Evolutionary conservation across 805 yeast genomes (phyloP), one percentile per base, ranked within the genome.

Genomic region (Torulaspora delbrueckii): DNA sequence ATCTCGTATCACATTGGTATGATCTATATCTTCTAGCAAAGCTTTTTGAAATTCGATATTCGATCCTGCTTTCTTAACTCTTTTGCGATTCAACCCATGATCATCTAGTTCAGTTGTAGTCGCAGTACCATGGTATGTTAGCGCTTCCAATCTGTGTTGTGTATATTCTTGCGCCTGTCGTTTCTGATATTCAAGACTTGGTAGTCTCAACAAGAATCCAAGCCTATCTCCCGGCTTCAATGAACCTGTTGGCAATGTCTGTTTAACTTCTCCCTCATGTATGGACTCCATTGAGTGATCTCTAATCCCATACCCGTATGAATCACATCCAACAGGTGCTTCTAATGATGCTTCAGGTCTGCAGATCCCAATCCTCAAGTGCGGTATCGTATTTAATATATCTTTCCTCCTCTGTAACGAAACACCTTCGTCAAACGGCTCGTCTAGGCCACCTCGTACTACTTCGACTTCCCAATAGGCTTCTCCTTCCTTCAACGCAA

Each of bases 281-380:
- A 93, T 73, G 24, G 77, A 78, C 53, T 86, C 85, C 2, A 95
- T 90, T 5, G 75, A 73, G 30, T 76, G 74, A 66, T 91, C 97
- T 48, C 97, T 73, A 2, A 93, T 59, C 2, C 96, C 97, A 64
- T 93, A 91, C 0, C 96, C 91, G 67, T 89, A 93, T 0, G 89
- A 91, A 65, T 93, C 98, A 57, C 79, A 87, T 2, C 99, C 99
- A 5, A 90, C 93, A 0, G 99, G 98, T 0, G 95, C 96, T 55
- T 91, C 97, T 36, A 90, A 66, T 40, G 88, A 78, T 2, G 96
- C 93, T 59, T 91, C 98, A 50, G 88, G 75, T 42, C 98, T 70
- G 0, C 84, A 84, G 30, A 91, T 60, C 0, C 99, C 99, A 24
- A 90, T 60, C 24, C 99, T 68, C 1, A 93, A 88, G 62, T 90